phyloP scores from a whole-genome alignment of 2,329 filamentous ascomycete genomes.

The Aspergillus proliferans region DNA sequence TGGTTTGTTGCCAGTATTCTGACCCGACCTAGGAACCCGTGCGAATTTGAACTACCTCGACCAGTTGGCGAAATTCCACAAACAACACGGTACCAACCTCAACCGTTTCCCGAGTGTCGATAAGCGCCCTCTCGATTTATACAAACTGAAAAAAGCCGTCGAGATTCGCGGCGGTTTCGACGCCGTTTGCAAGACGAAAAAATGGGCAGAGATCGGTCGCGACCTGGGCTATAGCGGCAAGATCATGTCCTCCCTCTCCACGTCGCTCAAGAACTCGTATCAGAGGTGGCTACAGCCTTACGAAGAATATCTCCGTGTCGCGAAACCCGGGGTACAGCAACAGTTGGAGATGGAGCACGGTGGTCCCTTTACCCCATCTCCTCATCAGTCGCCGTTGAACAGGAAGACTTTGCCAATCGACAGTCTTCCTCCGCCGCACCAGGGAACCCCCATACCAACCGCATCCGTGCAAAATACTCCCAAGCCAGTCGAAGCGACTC shows the following conservation, averaged over 20 bases:
- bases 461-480: slow-evolving; percentile 53
- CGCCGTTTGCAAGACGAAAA: slow-evolving; percentile 93
- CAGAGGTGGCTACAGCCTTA: slow-evolving; percentile 96
- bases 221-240: slow-evolving; percentile 97
- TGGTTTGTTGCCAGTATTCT: slow-evolving; percentile 29
- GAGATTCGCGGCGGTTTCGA: slow-evolving; percentile 93
- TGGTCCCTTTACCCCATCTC: slow-evolving; percentile 76
- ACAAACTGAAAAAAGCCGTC: slow-evolving; percentile 93
- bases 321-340: slow-evolving; percentile 94
- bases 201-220: slow-evolving; percentile 97
- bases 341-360: slow-evolving; percentile 90
- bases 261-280: slow-evolving; percentile 95
- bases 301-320: slow-evolving; percentile 84
- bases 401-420: slow-evolving; percentile 33
- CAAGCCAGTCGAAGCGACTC: slow-evolving; percentile 30
- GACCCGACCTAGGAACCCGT: slow-evolving; percentile 64
- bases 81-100: slow-evolving; percentile 88
- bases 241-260: slow-evolving; percentile 98
- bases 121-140: slow-evolving; percentile 92
- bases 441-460: slow-evolving; percentile 61
- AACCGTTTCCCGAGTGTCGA: slow-evolving; percentile 94
- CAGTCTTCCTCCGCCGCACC: slow-evolving; percentile 45
- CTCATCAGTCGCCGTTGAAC: slow-evolving; percentile 67
- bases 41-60: slow-evolving; percentile 95
- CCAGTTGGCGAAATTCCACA: slow-evolving; percentile 91